Conservation (phyloP, 108 stramenopile genomes). For the Cyclotella baltica region DNA sequence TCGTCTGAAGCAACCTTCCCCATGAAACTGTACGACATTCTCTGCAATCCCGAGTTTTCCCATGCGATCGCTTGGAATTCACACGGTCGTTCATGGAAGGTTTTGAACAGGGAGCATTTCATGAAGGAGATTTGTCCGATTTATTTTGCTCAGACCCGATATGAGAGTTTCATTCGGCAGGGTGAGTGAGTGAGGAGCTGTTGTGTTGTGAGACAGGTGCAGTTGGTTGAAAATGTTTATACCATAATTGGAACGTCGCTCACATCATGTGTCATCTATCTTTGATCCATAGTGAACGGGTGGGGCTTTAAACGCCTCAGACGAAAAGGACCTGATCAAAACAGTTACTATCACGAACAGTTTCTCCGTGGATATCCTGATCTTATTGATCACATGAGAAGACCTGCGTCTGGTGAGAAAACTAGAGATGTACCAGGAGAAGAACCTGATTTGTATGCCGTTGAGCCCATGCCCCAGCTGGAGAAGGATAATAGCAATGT, state of each 20-base stretch:
- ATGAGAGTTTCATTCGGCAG: conserved; percentile 72
- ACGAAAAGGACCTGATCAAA: conserved; percentile 66
- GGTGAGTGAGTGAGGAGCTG: no score
- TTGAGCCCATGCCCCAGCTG: conserved; percentile 28
- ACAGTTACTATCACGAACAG: conserved; percentile 74
- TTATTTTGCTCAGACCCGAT: conserved; percentile 76
- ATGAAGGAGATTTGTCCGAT: conserved; percentile 76
- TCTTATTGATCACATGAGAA: conserved; percentile 36
- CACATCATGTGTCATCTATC: no score
- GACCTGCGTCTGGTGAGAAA: conserved; percentile 47
- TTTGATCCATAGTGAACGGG: no score
- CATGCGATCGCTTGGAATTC: conserved; percentile 69
- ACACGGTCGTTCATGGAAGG: conserved; percentile 80
- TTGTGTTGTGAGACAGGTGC: no score
- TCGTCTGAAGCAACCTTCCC: conserved; percentile 48
- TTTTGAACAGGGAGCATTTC: conserved; percentile 71
- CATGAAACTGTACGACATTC: conserved; percentile 53
- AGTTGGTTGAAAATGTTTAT: no score
- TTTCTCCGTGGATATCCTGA: conserved; percentile 48
- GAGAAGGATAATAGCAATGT: not conserved
- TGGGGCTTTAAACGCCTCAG: conserved; percentile 78
- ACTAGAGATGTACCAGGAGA: conserved; percentile 14
- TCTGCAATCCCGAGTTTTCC: conserved; percentile 43
- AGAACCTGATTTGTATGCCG: conserved; percentile 46
- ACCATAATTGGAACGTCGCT: no score